A percentile compares a stretch with the other conserved stretches of the same genome.
These are phyloP conservation scores for Trichoderma pleuroti DNA, from an alignment of 2,329 filamentous ascomycete genomes.

Conservation along the genomic window DNA sequence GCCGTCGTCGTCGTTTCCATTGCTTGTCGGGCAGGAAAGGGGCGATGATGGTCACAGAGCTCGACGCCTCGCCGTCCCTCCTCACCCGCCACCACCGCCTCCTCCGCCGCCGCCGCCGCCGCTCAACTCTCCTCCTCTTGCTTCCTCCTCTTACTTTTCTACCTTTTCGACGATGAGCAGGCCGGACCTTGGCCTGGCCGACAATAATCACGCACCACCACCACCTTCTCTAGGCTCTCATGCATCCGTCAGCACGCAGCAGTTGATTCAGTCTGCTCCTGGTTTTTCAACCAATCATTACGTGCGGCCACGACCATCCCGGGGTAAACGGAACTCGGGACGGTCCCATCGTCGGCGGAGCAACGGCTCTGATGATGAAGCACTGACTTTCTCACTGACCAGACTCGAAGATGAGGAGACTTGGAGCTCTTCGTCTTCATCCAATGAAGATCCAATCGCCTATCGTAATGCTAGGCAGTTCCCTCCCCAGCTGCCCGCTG, in stretches of 20 bases:
- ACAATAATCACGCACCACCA: background rate
- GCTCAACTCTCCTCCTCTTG: background rate
- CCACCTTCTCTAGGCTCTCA: background rate
- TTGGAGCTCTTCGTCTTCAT: slow-evolving; percentile 26
- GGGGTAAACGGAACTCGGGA: slow-evolving; percentile 8
- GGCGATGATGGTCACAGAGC: background rate
- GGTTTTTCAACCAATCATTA: background rate
- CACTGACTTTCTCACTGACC: slow-evolving; percentile 26
- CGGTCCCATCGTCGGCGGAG: slow-evolving; percentile 3
- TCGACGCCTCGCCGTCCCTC: background rate
- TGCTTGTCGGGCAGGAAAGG: background rate
- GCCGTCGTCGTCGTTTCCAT: background rate
- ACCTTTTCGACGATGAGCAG: background rate
- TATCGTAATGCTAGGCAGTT: slow-evolving; percentile 33
- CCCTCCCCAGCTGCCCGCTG: slow-evolving; percentile 33
- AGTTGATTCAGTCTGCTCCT: background rate
- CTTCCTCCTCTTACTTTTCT: background rate
- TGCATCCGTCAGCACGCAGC: background rate
- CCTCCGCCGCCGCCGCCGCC: slow-evolving; percentile 8
- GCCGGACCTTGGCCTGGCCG: background rate
- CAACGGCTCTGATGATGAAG: slow-evolving; percentile 22
- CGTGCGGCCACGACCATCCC: background rate
- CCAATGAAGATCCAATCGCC: slow-evolving; percentile 29
- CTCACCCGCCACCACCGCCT: slow-evolving; percentile 10
- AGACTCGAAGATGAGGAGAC: slow-evolving; percentile 23